Evolutionary conservation across 2,329 filamentous ascomycete genomes (phyloP).

Genomic region (Penicillium sp.): DNA sequence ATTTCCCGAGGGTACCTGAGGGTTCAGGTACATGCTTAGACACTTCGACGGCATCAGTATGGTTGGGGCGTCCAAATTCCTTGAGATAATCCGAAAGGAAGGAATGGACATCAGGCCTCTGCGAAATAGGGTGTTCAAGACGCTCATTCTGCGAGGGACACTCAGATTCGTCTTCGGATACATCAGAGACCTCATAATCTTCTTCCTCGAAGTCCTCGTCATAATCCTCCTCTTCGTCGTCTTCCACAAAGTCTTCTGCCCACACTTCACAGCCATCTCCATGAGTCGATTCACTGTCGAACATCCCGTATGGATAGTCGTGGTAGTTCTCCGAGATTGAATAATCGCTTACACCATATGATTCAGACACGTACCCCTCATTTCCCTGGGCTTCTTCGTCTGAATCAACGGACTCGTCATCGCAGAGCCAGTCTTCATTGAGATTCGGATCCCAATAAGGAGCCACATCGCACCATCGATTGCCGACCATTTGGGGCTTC

Average conservation of each 20-base stretch:
- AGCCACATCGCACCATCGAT: neutral
- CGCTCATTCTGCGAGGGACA: neutral
- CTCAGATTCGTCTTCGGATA: neutral
- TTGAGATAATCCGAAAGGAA: neutral
- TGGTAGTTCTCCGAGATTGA: neutral
- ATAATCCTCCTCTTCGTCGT: slow-evolving; percentile 3
- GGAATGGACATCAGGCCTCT: neutral
- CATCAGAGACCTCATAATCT: slow-evolving; percentile 9
- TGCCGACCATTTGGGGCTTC: slow-evolving; percentile 1
- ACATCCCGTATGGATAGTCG: neutral
- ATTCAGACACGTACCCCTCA: neutral
- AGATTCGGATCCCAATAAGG: slow-evolving; percentile 10
- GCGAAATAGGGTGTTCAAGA: neutral
- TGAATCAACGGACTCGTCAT: slow-evolving; percentile 7
- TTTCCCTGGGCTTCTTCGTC: neutral
- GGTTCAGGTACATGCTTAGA: neutral
- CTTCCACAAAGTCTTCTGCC: neutral
- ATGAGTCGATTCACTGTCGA: neutral
- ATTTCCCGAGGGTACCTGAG: no score
- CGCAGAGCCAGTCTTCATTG: slow-evolving; percentile 7
- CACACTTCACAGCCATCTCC: neutral
- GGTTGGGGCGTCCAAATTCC: neutral
- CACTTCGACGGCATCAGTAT: slow-evolving; percentile 1
- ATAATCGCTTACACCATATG: neutral
- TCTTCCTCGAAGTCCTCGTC: slow-evolving; percentile 4